Evolutionary conservation across 2,329 filamentous ascomycete genomes (phyloP).

Genomic region (Alternaria consortialis): DNA sequence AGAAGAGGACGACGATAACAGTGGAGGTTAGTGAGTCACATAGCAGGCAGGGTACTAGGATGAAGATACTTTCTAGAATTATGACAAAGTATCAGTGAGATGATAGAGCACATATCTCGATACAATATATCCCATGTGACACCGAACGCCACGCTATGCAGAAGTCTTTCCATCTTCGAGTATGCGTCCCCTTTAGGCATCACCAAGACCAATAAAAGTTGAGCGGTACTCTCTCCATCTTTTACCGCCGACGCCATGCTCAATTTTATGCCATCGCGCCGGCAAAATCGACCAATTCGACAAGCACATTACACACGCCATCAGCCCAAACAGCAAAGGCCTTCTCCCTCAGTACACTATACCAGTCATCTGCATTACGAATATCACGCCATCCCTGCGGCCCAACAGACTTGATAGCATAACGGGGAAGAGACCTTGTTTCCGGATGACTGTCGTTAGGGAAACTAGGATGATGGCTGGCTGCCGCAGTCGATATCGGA

Average conservation of each 20-base stretch:
- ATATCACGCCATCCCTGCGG: conserved; percentile 35
- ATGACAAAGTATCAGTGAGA: not conserved
- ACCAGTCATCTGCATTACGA: conserved; percentile 36
- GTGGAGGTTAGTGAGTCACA: no score
- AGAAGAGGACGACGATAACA: no score
- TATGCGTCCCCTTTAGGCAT: not conserved
- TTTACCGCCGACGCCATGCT: not conserved
- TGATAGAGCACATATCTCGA: no score
- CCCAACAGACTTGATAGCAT: conserved; percentile 37
- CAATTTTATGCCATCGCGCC: not conserved
- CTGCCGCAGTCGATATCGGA: not conserved
- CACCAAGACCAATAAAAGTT: not conserved
- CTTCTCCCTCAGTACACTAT: conserved; percentile 35
- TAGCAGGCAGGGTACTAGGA: no score
- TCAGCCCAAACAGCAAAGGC: conserved; percentile 44
- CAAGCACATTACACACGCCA: conserved; percentile 42
- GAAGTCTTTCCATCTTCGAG: not conserved
- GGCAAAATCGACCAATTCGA: conserved; percentile 30
- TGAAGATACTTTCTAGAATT: no score
- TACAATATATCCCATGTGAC: not conserved
- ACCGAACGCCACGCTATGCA: not conserved
- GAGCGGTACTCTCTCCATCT: not conserved
- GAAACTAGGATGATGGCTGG: not conserved
- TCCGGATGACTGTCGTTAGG: not conserved
- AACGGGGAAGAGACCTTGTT: conserved; percentile 17